Base-by-base conservation (phyloP, 1,139 yeast genomes). In the Geotrichum fermentans region DNA sequence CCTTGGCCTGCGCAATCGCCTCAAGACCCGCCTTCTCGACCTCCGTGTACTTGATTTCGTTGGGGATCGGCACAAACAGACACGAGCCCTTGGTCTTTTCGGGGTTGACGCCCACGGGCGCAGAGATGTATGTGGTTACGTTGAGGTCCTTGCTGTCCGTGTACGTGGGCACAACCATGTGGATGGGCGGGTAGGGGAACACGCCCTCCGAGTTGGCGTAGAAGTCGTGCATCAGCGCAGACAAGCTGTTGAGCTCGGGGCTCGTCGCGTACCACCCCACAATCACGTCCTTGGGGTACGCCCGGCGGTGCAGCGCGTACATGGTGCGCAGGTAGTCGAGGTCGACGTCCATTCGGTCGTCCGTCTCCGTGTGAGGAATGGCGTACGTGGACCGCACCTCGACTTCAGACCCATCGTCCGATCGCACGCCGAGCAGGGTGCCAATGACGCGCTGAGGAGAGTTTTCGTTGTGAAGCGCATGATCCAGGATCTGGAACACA, bases 221-320 rank as follows among this genome's bases (percentile, higher is more conserved):
- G 64, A 87, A 84, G 63, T 84, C 94, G 65, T 88, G 96, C 61
- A 88, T 81, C 58, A 88, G 75, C n/a, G 87, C 86, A 22, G 94
- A 80, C 63, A 83, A 78, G 54, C 80, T 76, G 68, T 85, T 90
- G 56, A 88, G 77, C 56, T 74, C 76, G 20, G 75, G 69, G 38
- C 79, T 71, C 32, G 90, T 82, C 47, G 94, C 85, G 67, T 85
- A 87, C 96, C 96, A 88, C 50, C 96, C 96, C 52, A 88, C 76
- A 49, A 88, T 85, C 45, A 77, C 74, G 59, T 83, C 87, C 64
- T 84, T 84, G 51, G 94, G 92, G 50, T 50, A 49, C 34, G 94
- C 82, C 63, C 80, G 80, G 69, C 83, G 84, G 69, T 85, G 82
- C 62, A 88, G 73, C 60, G 80, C 83, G 67, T 74, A 84, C 69